Evolutionary conservation across 1,139 yeast genomes (phyloP).

Genomic region (Zygoascus hellenicus): DNA sequence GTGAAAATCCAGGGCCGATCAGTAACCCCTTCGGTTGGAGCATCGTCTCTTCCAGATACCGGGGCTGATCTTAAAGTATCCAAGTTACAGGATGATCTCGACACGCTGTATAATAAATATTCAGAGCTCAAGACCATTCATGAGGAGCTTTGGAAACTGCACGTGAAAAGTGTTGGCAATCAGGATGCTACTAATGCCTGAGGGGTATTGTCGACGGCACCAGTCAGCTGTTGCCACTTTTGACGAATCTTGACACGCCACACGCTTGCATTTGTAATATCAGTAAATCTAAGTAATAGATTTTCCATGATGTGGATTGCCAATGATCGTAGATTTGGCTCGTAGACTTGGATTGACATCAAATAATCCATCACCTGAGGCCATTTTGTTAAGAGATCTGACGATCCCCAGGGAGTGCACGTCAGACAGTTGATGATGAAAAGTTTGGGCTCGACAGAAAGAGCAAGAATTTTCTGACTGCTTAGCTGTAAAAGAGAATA

Average conservation of each 20-base stretch:
- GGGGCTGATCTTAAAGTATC: conserved; percentile 12
- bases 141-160: conserved; percentile 27
- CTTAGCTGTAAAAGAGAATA: conserved; percentile 15
- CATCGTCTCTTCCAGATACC: not conserved
- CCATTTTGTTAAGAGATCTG: conserved; percentile 22
- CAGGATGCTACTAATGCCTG: conserved; percentile 3
- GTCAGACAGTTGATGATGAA: conserved; percentile 19
- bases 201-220: conserved; percentile 1
- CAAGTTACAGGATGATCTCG: conserved; percentile 24
- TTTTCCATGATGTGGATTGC: conserved; percentile 24
- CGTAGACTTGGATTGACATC: conserved; percentile 20
- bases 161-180: conserved; percentile 14
- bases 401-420: conserved; percentile 20
- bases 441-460: conserved; percentile 24
- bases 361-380: conserved; percentile 25
- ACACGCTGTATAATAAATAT: conserved; percentile 21
- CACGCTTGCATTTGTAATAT: conserved; percentile 21
- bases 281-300: conserved; percentile 18
- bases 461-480: conserved; percentile 16
- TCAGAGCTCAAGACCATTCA: conserved; percentile 22
- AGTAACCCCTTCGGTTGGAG: not conserved
- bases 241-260: conserved; percentile 12
- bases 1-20: not conserved
- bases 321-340: conserved; percentile 19
- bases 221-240: conserved; percentile 7